These are phyloP conservation scores for Salix caprea DNA, from an alignment of 345 rosid genomes.

Conservation along the genomic window DNA sequence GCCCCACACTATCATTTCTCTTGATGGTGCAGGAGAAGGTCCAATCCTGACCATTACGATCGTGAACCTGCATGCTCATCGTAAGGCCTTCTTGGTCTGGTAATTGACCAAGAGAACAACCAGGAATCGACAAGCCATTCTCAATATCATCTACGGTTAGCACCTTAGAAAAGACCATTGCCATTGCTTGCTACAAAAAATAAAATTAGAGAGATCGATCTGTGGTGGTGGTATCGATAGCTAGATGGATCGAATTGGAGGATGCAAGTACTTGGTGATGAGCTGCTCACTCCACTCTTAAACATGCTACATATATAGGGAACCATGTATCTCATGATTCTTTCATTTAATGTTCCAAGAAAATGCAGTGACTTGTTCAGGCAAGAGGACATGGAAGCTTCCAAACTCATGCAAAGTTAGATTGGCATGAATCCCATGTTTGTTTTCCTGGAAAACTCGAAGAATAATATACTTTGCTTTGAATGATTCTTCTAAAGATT, in stretches of 20 bases:
- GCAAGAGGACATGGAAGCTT: neutral
- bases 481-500: neutral
- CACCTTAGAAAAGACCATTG: neutral
- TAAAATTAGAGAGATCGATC: no score
- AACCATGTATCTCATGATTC: neutral
- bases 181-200: neutral
- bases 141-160: neutral
- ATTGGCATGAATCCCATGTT: neutral
- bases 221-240: no score
- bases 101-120: neutral
- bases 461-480: neutral
- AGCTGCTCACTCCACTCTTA: neutral
- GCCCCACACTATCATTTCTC: neutral
- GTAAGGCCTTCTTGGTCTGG: neutral
- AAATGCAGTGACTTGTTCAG: neutral
- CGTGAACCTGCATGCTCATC: slow-evolving; percentile 3
- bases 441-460: neutral
- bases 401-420: neutral
- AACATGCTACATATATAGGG: neutral
- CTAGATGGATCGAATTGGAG: neutral
- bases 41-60: neutral
- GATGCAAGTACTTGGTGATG: neutral
- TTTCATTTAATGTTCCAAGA: neutral
- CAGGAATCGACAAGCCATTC: neutral
- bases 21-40: neutral